Evolutionary conservation across 169 alveolate genomes (phyloP).

Genomic region (Cyclospora cayetanensis): DNA sequence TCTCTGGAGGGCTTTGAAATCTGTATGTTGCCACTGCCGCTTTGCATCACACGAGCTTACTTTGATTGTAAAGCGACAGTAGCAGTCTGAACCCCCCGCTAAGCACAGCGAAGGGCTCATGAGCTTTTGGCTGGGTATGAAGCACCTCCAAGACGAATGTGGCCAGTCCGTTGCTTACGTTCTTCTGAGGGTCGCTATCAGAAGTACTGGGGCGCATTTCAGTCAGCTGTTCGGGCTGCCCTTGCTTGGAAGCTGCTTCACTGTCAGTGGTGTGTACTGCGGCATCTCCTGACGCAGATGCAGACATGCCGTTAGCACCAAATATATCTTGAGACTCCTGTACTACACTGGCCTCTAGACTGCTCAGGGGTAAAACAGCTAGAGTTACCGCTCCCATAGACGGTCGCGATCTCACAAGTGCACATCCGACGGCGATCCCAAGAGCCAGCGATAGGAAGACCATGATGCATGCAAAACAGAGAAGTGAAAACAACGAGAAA

Average conservation of each 20-base stretch:
- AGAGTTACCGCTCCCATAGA: neutral
- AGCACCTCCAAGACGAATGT: neutral
- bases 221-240: no score
- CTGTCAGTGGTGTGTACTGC: no score
- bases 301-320: no score
- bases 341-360: no score
- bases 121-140: neutral
- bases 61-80: neutral
- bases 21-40: neutral
- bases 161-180: no score
- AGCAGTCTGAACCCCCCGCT: slow-evolving; percentile 10
- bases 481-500: neutral
- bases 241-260: no score
- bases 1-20: neutral
- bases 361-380: neutral
- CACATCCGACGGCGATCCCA: slow-evolving; percentile 41
- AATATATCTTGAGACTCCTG: no score
- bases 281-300: no score
- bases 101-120: slow-evolving; percentile 11
- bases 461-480: neutral
- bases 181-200: no score
- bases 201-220: no score
- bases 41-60: slow-evolving; percentile 26
- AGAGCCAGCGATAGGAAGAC: neutral
- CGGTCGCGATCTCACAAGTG: slow-evolving; percentile 24